Evolutionary conservation across 1,284 basidiomycete species (phyloP).

Genomic region (Trichosporon faecale): DNA sequence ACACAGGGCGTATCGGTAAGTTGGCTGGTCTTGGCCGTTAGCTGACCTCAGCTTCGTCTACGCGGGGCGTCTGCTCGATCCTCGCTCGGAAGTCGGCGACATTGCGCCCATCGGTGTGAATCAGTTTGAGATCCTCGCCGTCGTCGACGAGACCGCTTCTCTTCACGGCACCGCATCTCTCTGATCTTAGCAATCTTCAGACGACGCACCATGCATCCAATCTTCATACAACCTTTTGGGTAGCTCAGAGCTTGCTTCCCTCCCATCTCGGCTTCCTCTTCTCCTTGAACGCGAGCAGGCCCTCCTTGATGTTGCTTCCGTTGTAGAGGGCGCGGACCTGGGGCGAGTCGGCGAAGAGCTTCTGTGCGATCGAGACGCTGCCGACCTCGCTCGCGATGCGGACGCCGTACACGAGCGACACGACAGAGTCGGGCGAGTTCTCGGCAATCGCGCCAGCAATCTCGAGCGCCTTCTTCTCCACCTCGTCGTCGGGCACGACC

Average conservation of each 20-base stretch:
- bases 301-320: slow-evolving; percentile 25
- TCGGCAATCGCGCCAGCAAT: slow-evolving; percentile 17
- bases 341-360: slow-evolving; percentile 17
- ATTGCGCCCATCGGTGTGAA: not conserved
- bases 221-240: not conserved
- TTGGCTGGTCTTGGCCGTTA: not conserved
- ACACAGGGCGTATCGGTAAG: not conserved
- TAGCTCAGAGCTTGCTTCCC: slow-evolving; percentile 18
- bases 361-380: slow-evolving; percentile 11
- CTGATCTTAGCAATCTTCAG: not conserved
- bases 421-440: slow-evolving; percentile 25
- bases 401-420: slow-evolving; percentile 20
- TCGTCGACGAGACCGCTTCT: not conserved
- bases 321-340: slow-evolving; percentile 15
- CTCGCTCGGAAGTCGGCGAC: not conserved
- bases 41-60: not conserved
- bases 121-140: not conserved
- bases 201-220: not conserved
- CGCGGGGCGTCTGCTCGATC: not conserved
- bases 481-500: slow-evolving; percentile 24
- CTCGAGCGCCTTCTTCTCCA: slow-evolving; percentile 20
- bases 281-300: slow-evolving; percentile 23
- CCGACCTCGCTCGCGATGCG: slow-evolving; percentile 20
- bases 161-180: too few relatives aligned
- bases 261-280: slow-evolving; percentile 19